Base-by-base conservation (phyloP, 1,284 basidiomycete genomes). In the Flammula alnicola region DNA sequence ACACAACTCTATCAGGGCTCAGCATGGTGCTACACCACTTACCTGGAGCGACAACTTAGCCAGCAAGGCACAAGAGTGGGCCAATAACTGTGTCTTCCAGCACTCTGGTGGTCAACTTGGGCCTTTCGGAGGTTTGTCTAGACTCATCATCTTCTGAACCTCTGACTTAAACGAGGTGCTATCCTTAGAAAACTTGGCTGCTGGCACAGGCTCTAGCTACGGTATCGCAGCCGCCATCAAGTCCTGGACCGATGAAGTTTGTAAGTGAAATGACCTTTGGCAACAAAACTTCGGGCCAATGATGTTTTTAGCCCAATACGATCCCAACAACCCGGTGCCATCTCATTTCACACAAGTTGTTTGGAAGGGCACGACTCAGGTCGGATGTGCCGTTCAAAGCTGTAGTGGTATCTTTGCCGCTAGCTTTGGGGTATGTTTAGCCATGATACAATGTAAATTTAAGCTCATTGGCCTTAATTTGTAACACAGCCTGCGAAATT, bases 341-440 rank as follows among this genome's bases (percentile, higher is more conserved):
- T 86, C 83, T 42, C 86, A 89, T 63, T 89, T 83, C 61, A 89
- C 86, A 5, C 86, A 89, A 65, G 78, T 86, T 8, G 84, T 89
- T 3, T 89, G 86, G 86, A 87, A 88, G 66, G 72, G 65, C 6
- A 78, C 79, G 9, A 79, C 75, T 1, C 69, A 85, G 52, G 68
- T 88, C 25, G 86, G 85, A 22, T 88, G 85, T 63, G 85, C 81
- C 19, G 70, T 79, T 29, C 66, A 74, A 46, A 56, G 63, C 12
- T 85, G 82, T 66, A 51, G 63, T 56, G 78, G 77, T 22, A 80
- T 84, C 50, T 80, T 84, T 60, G 64, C 60, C 51, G 61, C 78
- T 22, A 74, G 67, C 40, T 82, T 72, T 57, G 81, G 79, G 50
- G 81, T 85, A 61, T 49, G 79, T 75, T 6, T 39, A 19, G 35